Percentiles rank a stretch among this genome's conserved stretches.
These are phyloP conservation scores for Auriculariales sp. DNA, from an alignment of 768 basidiomycete species.

Conservation along the genomic window DNA sequence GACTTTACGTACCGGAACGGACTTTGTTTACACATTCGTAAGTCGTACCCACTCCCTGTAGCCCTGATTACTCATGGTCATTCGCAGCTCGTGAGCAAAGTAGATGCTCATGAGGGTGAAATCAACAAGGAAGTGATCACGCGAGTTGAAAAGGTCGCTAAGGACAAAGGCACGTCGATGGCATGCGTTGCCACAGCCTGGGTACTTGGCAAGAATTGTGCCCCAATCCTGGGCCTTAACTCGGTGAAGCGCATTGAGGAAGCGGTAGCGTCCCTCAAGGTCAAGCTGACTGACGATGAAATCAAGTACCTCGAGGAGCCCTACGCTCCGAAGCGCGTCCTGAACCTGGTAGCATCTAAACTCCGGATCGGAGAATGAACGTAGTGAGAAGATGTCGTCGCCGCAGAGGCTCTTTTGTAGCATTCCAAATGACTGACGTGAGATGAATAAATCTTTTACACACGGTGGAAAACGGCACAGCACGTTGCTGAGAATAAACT, in stretches of 20 bases:
- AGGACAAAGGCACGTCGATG: slow-evolving; percentile 17
- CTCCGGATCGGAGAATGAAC: too few species aligned
- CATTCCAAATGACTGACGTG: too few species aligned
- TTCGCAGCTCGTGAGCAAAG: not conserved
- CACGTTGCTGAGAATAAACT: too few species aligned
- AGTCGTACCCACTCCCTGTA: not conserved
- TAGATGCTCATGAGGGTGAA: not conserved
- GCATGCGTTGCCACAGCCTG: slow-evolving; percentile 20
- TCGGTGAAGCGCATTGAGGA: not conserved
- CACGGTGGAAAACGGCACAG: too few species aligned
- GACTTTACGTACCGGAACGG: slow-evolving; percentile 8
- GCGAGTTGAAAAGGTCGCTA: slow-evolving; percentile 14
- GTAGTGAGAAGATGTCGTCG: too few species aligned
- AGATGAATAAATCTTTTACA: too few species aligned
- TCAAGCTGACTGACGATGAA: slow-evolving; percentile 43
- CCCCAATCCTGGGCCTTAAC: not conserved
- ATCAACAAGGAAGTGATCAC: slow-evolving; percentile 12
- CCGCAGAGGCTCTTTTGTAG: too few species aligned
- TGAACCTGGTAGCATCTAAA: too few species aligned
- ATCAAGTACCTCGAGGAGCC: slow-evolving; percentile 38
- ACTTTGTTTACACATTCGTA: not conserved
- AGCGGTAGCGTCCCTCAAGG: slow-evolving; percentile 22
- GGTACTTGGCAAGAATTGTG: slow-evolving; percentile 10
- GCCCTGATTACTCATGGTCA: not conserved
- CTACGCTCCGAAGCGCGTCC: slow-evolving; percentile 29